Conservation (phyloP, 768 basidiomycete genomes). For the Botryobasidium botryosum region DNA sequence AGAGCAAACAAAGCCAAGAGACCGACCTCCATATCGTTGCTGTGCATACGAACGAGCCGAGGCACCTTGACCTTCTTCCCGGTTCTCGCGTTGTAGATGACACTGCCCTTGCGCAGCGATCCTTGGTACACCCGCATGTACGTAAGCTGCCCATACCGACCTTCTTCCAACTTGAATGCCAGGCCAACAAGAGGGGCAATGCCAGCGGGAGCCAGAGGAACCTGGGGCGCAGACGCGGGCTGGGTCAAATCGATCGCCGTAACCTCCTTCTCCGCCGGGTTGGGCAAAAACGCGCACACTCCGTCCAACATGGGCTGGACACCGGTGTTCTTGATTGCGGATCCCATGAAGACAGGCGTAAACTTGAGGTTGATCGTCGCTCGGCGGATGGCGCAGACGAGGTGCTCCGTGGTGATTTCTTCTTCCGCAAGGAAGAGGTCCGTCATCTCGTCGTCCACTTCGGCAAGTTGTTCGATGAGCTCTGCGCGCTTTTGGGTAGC, state of each 20-base stretch:
- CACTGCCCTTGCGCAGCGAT: slow-evolving; percentile 64
- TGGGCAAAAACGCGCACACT: slow-evolving; percentile 87
- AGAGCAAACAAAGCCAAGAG: background rate
- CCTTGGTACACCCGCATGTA: slow-evolving; percentile 99
- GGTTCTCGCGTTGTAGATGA: slow-evolving; percentile 82
- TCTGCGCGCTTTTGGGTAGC: slow-evolving; percentile 76
- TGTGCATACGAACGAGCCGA: slow-evolving; percentile 91
- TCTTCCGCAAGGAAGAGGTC: slow-evolving; percentile 82
- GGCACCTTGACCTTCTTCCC: slow-evolving; percentile 98
- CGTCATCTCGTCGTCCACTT: slow-evolving; percentile 90
- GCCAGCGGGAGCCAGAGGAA: slow-evolving; percentile 67
- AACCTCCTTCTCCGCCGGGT: slow-evolving; percentile 61
- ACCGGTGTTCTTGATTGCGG: slow-evolving; percentile 92
- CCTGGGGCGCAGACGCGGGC: slow-evolving; percentile 43
- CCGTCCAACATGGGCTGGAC: slow-evolving; percentile 91
- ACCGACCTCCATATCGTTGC: slow-evolving; percentile 93
- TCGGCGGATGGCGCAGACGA: slow-evolving; percentile 74
- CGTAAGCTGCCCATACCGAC: slow-evolving; percentile 89
- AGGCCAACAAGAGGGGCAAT: slow-evolving; percentile 79
- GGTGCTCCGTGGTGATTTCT: slow-evolving; percentile 49
- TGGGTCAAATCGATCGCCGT: slow-evolving; percentile 71
- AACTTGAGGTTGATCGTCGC: slow-evolving; percentile 79
- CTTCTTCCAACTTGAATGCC: slow-evolving; percentile 98
- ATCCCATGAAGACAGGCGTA: slow-evolving; percentile 92
- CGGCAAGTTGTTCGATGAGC: slow-evolving; percentile 87